Conservation (phyloP, 2,329 filamentous ascomycete genomes). For the Hypoxylon sp. region DNA sequence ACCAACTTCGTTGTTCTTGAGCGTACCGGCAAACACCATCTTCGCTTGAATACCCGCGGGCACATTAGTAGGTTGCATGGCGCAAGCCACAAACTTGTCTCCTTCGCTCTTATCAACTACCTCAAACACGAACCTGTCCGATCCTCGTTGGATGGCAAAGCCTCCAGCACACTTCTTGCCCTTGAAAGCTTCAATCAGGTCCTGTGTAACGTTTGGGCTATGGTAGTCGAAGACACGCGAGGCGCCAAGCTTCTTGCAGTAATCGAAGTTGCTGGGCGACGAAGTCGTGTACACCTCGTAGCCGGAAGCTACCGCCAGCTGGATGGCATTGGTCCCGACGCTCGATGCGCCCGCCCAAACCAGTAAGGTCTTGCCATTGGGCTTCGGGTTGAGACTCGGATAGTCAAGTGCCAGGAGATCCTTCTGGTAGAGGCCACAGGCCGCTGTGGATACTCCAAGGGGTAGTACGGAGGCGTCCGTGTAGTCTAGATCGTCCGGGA, state of each 20-base stretch:
- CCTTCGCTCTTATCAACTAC: conserved; percentile 38
- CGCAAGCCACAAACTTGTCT: conserved; percentile 43
- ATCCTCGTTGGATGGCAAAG: conserved; percentile 35
- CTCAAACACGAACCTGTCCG: conserved; percentile 39
- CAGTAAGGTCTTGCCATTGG: conserved; percentile 55
- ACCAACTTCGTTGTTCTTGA: conserved; percentile 46
- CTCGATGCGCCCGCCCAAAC: conserved; percentile 62
- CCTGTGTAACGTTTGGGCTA: conserved; percentile 45
- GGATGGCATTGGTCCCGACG: conserved; percentile 62
- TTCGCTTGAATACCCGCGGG: conserved; percentile 37
- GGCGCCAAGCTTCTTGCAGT: conserved; percentile 58
- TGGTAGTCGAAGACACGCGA: conserved; percentile 59
- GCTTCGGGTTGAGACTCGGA: conserved; percentile 26
- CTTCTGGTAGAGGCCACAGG: conserved; percentile 45
- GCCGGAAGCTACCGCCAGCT: conserved; percentile 59
- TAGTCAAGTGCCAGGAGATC: conserved; percentile 41
- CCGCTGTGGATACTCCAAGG: conserved; percentile 48
- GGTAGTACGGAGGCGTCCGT: conserved; percentile 48
- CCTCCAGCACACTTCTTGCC: conserved; percentile 44
- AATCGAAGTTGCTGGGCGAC: conserved; percentile 57
- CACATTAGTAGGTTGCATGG: conserved; percentile 20
- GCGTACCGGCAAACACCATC: conserved; percentile 42
- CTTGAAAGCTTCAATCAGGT: conserved; percentile 48
- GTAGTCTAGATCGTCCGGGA: conserved; percentile 44
- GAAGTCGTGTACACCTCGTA: conserved; percentile 60